Conservation (phyloP, 495 filamentous ascomycete species). For the Hypoxylon rickii region DNA sequence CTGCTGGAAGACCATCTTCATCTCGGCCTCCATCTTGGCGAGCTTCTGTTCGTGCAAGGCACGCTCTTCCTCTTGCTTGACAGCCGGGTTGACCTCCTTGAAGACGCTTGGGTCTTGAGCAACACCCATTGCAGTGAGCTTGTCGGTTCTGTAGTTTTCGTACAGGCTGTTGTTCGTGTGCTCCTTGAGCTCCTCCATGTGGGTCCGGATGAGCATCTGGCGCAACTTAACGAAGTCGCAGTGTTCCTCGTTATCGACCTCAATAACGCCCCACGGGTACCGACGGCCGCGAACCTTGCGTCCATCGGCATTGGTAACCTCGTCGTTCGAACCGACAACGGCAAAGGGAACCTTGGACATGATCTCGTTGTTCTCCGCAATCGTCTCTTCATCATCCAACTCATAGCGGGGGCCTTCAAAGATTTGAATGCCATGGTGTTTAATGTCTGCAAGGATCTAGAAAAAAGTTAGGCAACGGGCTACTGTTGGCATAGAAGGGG, state of each 20-base stretch:
- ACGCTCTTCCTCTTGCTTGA: constrained; percentile 99
- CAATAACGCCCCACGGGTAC: constrained; percentile 98
- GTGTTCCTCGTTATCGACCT: constrained; percentile 99
- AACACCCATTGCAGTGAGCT: constrained; percentile 97
- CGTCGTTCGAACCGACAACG: constrained; percentile 93
- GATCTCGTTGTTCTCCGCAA: constrained; percentile 99
- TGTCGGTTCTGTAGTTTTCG: constrained; percentile 99
- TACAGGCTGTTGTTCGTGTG: constrained; percentile 99
- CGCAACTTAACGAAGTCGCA: constrained; percentile 99
- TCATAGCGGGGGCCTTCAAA: constrained; percentile 98
- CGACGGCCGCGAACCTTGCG: constrained; percentile 93
- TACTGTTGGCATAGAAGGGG: constrained; percentile 17
- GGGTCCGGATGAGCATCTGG: constrained; percentile 99
- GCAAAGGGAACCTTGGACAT: constrained; percentile 99
- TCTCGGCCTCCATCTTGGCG: constrained; percentile 99
- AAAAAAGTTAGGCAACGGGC: background rate
- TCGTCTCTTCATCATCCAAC: constrained; percentile 98
- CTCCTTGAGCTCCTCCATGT: constrained; percentile 99
- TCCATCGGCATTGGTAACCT: constrained; percentile 88
- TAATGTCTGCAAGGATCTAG: constrained; percentile 95
- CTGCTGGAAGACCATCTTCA: constrained; percentile 99
- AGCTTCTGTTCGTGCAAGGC: constrained; percentile 98
- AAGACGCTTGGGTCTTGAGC: constrained; percentile 98
- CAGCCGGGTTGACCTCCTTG: constrained; percentile 99
- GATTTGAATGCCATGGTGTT: constrained; percentile 95